Evolutionary conservation across 768 basidiomycete genomes (phyloP), one percentile per base, ranked within the genome.

Genomic region (Hebeloma cylindrosporum): DNA sequence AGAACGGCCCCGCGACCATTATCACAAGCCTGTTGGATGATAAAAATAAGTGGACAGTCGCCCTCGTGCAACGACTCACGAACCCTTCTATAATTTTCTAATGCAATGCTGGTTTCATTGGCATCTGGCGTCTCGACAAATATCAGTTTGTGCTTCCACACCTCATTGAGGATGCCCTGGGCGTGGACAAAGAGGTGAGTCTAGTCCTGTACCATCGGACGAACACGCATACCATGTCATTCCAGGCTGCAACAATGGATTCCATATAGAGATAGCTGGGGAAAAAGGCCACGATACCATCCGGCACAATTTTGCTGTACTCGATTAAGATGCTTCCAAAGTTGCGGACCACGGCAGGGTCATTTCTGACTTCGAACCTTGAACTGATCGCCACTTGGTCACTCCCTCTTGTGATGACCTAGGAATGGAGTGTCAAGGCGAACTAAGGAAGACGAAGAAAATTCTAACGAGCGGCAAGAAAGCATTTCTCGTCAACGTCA

Each of bases 181-280:
- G 47, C 26, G 33, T 9, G 32, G 27, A 16, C 32, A 20, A 32
- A 40, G 21, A 1, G 27, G 16, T 26, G 21, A 27, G 10, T 28
- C 17, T 18, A 11, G 14, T 16, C 6, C 13, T 42, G 34, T 17
- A 20, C 14, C n/a, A 34, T 30, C 22, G 34, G 22, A 38, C 26
- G 16, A 36, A 34, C 26, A 8, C 18, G 69, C 85, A 40, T 62
- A 94, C 96, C 96, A 99, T 99, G 65, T 99, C 96, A 60, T 98
- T 97, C 96, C 96, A 99, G n/a, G 96, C 96, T 2, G 93, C 93
- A 8, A 98, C 96, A 47, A 99, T 99, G 17, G 91, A 93, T 66
- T 99, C 96, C 96, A 99, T 99, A 66, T 99, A 99, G 10, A 99
- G 81, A 69, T 99, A 99, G 67, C 90, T 93, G 14, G 96, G 96